Conservation (phyloP, 2,329 filamentous ascomycete genomes). For the Fusarium siculi region DNA sequence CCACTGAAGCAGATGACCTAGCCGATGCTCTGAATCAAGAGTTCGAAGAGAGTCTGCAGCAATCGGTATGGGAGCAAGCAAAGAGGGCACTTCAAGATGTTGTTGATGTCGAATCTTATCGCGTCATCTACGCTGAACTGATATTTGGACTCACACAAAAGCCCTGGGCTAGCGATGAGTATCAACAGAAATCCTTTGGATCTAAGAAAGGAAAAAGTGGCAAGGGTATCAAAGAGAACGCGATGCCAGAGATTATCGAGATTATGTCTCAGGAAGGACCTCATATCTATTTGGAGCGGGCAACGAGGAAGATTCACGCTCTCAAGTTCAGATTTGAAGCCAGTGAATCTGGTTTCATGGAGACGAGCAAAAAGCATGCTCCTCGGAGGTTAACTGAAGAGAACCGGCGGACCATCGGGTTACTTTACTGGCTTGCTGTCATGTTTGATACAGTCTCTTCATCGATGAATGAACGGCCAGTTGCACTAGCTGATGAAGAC, state of each 20-base stretch:
- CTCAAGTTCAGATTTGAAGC: not conserved
- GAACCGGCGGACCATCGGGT: rapidly evolving
- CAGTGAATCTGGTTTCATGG: not conserved
- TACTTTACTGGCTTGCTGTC: not conserved
- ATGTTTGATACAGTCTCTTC: not conserved
- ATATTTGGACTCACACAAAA: not conserved
- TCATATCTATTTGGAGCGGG: not conserved
- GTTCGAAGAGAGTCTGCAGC: not conserved
- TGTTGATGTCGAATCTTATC: not conserved
- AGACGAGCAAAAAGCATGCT: not conserved
- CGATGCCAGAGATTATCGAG: not conserved
- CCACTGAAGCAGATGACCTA: rapidly evolving
- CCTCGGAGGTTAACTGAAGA: not conserved
- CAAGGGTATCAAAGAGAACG: not conserved
- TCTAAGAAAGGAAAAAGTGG: not conserved
- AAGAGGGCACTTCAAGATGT: not conserved
- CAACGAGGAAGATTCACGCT: not conserved
- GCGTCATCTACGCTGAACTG: not conserved
- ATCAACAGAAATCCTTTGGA: not conserved
- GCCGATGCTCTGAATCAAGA: not conserved
- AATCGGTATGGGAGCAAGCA: not conserved
- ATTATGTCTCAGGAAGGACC: not conserved
- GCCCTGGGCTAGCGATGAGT: not conserved
- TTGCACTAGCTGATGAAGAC: not conserved
- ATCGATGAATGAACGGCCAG: not conserved